Evolutionary conservation across 1,139 yeast species (phyloP).

Genomic region (Lodderomyces parapsilosis): DNA sequence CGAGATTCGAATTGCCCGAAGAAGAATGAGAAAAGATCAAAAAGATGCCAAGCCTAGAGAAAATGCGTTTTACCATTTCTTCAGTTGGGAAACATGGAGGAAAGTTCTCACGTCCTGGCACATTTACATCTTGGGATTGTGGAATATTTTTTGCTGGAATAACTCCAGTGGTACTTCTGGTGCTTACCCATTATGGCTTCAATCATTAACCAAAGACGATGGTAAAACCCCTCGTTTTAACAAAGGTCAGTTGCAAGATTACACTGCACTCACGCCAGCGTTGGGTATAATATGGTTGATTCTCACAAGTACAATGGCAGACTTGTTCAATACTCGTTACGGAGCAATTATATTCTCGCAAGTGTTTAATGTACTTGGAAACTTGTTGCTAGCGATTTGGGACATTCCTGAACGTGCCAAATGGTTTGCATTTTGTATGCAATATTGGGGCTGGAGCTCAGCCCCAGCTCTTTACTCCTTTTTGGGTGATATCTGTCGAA

Average conservation of each 20-base stretch:
- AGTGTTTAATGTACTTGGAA: conserved; percentile 39
- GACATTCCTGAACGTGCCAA: conserved; percentile 42
- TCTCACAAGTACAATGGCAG: conserved; percentile 42
- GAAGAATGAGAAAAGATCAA: conserved; percentile 49
- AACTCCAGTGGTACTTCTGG: conserved; percentile 47
- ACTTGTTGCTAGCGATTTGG: conserved; percentile 47
- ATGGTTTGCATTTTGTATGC: conserved; percentile 49
- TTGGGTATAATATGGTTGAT: conserved; percentile 42
- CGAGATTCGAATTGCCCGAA: conserved; percentile 61
- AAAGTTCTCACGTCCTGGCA: conserved; percentile 55
- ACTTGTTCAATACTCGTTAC: conserved; percentile 54
- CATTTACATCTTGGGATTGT: conserved; percentile 47
- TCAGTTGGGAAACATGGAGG: conserved; percentile 44
- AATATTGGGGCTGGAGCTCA: conserved; percentile 51
- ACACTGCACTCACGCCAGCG: conserved; percentile 45
- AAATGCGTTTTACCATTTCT: conserved; percentile 29
- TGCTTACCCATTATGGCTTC: conserved; percentile 51
- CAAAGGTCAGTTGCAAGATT: conserved; percentile 38
- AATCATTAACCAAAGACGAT: conserved; percentile 27
- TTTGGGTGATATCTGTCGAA: conserved; percentile 46
- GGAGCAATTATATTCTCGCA: conserved; percentile 58
- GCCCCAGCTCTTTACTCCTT: conserved; percentile 48
- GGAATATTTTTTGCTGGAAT: conserved; percentile 67
- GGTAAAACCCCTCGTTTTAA: conserved; percentile 25
- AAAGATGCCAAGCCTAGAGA: conserved; percentile 31